Conservation (phyloP, 352 stramenopile genomes). For the Pythium sp. region DNA sequence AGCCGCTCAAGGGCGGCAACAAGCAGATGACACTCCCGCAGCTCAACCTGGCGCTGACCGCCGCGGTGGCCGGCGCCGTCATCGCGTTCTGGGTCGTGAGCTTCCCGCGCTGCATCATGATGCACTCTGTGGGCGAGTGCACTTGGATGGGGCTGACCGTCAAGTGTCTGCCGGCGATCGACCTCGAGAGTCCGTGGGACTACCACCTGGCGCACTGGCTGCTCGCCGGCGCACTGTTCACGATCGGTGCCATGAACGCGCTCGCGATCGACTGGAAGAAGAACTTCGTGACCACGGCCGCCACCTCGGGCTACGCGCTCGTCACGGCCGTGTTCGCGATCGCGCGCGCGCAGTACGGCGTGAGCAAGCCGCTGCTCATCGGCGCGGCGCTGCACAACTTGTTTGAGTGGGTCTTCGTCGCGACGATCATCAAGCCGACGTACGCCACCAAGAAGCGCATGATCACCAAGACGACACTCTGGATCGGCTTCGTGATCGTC, state of each 20-base stretch:
- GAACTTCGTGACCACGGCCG: slow-evolving; percentile 9
- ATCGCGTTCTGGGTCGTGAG: slow-evolving; percentile 20
- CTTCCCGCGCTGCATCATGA: slow-evolving; percentile 18
- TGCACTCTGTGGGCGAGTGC: slow-evolving; percentile 16
- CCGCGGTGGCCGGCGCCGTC: slow-evolving; percentile 1
- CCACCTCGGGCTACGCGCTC: slow-evolving; percentile 13
- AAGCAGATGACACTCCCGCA: slow-evolving; percentile 11
- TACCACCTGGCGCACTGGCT: slow-evolving; percentile 17
- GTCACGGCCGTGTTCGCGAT: slow-evolving; percentile 13
- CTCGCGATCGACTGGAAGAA: slow-evolving; percentile 3
- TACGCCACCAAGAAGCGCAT: slow-evolving; percentile 8
- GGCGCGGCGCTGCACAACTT: slow-evolving; percentile 18
- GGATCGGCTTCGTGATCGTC: slow-evolving; percentile 11
- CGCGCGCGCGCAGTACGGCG: slow-evolving; percentile 13
- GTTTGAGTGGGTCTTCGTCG: slow-evolving; percentile 19
- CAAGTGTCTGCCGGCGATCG: slow-evolving; percentile 16
- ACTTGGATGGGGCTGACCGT: slow-evolving; percentile 13
- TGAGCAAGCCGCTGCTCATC: slow-evolving; percentile 14
- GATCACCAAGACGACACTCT: slow-evolving; percentile 10
- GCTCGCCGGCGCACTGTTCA: slow-evolving; percentile 15
- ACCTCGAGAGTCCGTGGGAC: slow-evolving; percentile 10
- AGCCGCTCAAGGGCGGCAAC: background rate
- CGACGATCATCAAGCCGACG: slow-evolving; percentile 10
- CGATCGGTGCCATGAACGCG: slow-evolving; percentile 12
- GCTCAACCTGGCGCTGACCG: slow-evolving; percentile 1